Conservation (phyloP, 2,329 filamentous ascomycete species). For the Pyrenochaeta sp. region DNA sequence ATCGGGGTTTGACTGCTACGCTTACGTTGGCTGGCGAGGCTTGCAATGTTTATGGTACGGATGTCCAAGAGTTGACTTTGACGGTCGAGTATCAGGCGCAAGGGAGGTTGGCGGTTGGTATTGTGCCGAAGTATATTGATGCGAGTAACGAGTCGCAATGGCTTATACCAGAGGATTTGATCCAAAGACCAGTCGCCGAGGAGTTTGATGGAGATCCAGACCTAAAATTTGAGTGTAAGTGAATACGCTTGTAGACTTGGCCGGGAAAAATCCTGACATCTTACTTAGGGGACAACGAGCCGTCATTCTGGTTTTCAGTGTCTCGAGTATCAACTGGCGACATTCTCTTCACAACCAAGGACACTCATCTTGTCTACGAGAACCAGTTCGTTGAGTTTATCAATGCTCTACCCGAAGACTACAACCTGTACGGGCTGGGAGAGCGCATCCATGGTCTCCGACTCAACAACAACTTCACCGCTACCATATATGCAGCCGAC, state of each 20-base stretch:
- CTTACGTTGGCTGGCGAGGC: slow-evolving; percentile 61
- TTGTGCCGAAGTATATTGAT: slow-evolving; percentile 70
- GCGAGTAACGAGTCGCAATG: slow-evolving; percentile 71
- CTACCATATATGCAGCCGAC: slow-evolving; percentile 73
- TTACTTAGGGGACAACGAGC: slow-evolving; percentile 60
- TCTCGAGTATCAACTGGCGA: slow-evolving; percentile 68
- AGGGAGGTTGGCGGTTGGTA: slow-evolving; percentile 73
- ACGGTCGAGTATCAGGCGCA: slow-evolving; percentile 71
- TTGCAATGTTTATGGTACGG: slow-evolving; percentile 79
- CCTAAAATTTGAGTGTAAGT: slow-evolving; percentile 55
- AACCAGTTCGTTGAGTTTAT: slow-evolving; percentile 80
- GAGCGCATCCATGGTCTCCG: slow-evolving; percentile 75
- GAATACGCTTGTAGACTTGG: neutral
- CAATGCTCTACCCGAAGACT: slow-evolving; percentile 70
- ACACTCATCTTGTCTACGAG: slow-evolving; percentile 72
- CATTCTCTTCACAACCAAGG: slow-evolving; percentile 71
- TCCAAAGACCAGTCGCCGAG: slow-evolving; percentile 63
- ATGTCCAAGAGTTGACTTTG: slow-evolving; percentile 71
- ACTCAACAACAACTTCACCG: slow-evolving; percentile 75
- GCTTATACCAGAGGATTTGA: slow-evolving; percentile 67
- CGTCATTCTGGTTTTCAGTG: slow-evolving; percentile 64
- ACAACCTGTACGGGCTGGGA: slow-evolving; percentile 78
- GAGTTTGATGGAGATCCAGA: slow-evolving; percentile 49
- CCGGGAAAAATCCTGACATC: slow-evolving; percentile 2
- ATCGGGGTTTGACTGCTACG: slow-evolving; percentile 60